Evolutionary conservation across 2,329 filamentous ascomycete species (phyloP).

Genomic region (Hysterium pulicare): DNA sequence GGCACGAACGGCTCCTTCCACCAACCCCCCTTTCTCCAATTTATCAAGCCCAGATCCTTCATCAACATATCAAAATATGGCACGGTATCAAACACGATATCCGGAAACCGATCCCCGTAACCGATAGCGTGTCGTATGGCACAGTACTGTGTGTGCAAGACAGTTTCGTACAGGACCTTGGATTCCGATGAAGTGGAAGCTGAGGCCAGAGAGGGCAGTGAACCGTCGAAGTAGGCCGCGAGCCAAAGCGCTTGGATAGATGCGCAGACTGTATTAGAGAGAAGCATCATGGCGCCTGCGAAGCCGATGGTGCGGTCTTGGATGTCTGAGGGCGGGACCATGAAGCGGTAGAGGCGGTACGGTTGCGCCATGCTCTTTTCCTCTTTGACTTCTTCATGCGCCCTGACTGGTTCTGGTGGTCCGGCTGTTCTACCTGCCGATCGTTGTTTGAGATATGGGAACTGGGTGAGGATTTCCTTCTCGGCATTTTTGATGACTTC

Average conservation of each 20-base stretch:
- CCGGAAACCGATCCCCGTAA: slow-evolving; percentile 60
- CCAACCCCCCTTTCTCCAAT: slow-evolving; percentile 52
- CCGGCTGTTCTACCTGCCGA: slow-evolving; percentile 18
- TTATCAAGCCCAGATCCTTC: slow-evolving; percentile 59
- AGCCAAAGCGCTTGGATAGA: slow-evolving; percentile 47
- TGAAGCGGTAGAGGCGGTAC: slow-evolving; percentile 43
- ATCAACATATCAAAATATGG: slow-evolving; percentile 70
- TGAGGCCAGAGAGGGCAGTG: slow-evolving; percentile 34
- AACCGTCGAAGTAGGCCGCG: slow-evolving; percentile 59
- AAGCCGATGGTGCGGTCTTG: slow-evolving; percentile 36
- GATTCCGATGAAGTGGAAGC: slow-evolving; percentile 5
- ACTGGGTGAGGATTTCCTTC: slow-evolving; percentile 11
- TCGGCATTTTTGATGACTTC: slow-evolving; percentile 30
- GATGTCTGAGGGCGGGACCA: slow-evolving; percentile 34
- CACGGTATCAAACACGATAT: slow-evolving; percentile 73
- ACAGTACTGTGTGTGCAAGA: slow-evolving; percentile 65
- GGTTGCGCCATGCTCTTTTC: slow-evolving; percentile 15
- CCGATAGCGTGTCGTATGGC: slow-evolving; percentile 67
- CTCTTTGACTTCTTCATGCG: neutral
- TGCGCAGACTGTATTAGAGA: slow-evolving; percentile 37
- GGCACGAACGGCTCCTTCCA: slow-evolving; percentile 53
- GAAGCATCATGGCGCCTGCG: slow-evolving; percentile 35
- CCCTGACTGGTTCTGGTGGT: slow-evolving; percentile 16
- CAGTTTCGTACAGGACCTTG: slow-evolving; percentile 36
- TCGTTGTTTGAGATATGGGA: slow-evolving; percentile 16